Base-by-base conservation (phyloP, 2,329 filamentous ascomycete species). In the Achaetomium macrosporum region DNA sequence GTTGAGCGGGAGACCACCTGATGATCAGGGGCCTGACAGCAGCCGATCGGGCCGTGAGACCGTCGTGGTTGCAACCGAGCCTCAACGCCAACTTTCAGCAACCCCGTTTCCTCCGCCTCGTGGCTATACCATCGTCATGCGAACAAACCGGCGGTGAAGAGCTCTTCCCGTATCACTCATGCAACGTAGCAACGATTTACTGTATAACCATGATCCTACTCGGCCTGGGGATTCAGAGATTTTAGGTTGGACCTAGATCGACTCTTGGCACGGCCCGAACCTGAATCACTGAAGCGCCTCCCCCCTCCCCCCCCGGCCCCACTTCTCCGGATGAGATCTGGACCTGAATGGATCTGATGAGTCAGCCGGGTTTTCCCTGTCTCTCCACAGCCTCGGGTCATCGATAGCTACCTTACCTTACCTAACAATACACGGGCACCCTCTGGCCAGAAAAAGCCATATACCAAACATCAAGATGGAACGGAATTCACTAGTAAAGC, bases 381-480 rank as follows among this genome's bases (percentile, higher is more conserved):
- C 43, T 20, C 20, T 35, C 49, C 49, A 45, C 17, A 40, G 29
- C 29, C 10, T 33, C 42, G 49, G 49, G 49, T 46, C 49, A 9
- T n/a, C n/a, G n/a, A n/a, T n/a, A n/a, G n/a, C n/a, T n/a, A n/a
- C n/a, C n/a, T n/a, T n/a, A n/a, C n/a, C n/a, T n/a, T n/a, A n/a
- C n/a, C n/a, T n/a, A n/a, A n/a, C n/a, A n/a, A n/a, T n/a, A n/a
- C n/a, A n/a, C n/a, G n/a, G n/a, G n/a, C n/a, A n/a, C n/a, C n/a
- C n/a, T n/a, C n/a, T n/a, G n/a, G n/a, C n/a, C n/a, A n/a, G n/a
- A n/a, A n/a, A n/a, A n/a, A n/a, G n/a, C n/a, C n/a, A n/a, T n/a
- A n/a, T n/a, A n/a, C n/a, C n/a, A n/a, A n/a, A n/a, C n/a, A n/a
- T n/a, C n/a, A n/a, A n/a, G n/a, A n/a, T n/a, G n/a, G n/a, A n/a